These are phyloP conservation scores for Floccularia luteovirens DNA, from an alignment of 768 basidiomycete species.

Conservation along the genomic window DNA sequence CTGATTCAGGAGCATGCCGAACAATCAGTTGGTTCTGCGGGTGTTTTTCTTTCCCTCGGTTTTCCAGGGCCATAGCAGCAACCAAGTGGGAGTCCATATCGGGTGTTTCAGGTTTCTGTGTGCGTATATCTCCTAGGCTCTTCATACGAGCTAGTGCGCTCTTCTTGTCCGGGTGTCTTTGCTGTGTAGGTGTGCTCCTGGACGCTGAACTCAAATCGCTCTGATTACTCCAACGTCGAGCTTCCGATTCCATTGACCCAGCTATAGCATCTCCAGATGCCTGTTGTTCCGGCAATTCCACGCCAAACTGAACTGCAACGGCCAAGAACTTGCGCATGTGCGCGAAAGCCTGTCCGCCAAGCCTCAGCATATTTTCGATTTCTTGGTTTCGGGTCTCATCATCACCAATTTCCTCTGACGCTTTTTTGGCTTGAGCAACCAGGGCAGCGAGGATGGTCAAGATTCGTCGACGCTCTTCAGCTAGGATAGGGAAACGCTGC, in stretches of 20 bases:
- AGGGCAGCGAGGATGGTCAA: slow-evolving; percentile 74
- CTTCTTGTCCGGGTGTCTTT: slow-evolving; percentile 8
- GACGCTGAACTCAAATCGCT: slow-evolving; percentile 16
- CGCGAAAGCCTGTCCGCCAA: slow-evolving; percentile 75
- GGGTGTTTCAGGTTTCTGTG: neutral
- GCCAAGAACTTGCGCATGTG: slow-evolving; percentile 76
- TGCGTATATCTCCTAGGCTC: slow-evolving; percentile 47
- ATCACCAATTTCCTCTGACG: slow-evolving; percentile 41
- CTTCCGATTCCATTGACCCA: slow-evolving; percentile 17
- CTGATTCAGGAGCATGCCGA: slow-evolving; percentile 43
- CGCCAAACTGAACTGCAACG: slow-evolving; percentile 66
- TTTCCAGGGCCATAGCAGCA: neutral
- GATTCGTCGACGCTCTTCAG: slow-evolving; percentile 75
- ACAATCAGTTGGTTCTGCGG: slow-evolving; percentile 22
- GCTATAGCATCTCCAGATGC: slow-evolving; percentile 21
- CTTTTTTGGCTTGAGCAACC: slow-evolving; percentile 72
- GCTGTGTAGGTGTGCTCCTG: slow-evolving; percentile 26
- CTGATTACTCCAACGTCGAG: neutral
- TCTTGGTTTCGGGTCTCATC: slow-evolving; percentile 44
- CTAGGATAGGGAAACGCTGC: slow-evolving; percentile 54
- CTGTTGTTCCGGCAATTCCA: slow-evolving; percentile 52
- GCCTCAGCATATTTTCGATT: slow-evolving; percentile 70
- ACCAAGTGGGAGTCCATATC: neutral
- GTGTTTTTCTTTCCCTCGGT: slow-evolving; percentile 26
- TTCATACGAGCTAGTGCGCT: slow-evolving; percentile 25